These are phyloP conservation scores for Plasmodium gonderi DNA, from an alignment of 169 alveolate genomes.

Conservation along the genomic window DNA sequence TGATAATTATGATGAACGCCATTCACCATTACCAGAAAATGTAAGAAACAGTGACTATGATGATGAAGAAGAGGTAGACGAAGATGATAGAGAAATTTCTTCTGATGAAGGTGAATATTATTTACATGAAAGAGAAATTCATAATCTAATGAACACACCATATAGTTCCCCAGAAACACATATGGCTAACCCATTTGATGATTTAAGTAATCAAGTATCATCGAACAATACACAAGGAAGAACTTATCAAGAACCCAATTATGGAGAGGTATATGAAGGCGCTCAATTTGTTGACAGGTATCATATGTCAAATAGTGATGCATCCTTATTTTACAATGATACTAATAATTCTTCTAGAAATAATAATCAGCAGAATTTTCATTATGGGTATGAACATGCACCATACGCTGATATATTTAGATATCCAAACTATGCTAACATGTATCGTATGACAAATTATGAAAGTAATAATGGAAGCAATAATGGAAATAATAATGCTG, in stretches of 20 bases:
- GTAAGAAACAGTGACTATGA: no score
- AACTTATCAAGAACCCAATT: background rate
- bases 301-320: background rate
- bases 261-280: constrained; percentile 5
- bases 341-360: background rate
- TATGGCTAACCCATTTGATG: background rate
- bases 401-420: background rate
- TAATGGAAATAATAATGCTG: background rate
- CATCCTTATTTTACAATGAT: background rate
- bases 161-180: background rate
- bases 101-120: background rate
- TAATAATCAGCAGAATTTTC: background rate
- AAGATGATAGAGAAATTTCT: background rate
- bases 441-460: background rate
- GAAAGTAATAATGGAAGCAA: background rate
- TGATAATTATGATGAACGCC: background rate
- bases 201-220: background rate
- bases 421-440: background rate
- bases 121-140: background rate
- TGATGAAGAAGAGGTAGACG: background rate
- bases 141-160: background rate
- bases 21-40: background rate
- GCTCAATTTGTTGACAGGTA: constrained; percentile 9
- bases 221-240: background rate
- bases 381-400: background rate